Evolutionary conservation across 1,139 yeast species (phyloP).

Genomic region (Suhomyces bolitotheri): DNA sequence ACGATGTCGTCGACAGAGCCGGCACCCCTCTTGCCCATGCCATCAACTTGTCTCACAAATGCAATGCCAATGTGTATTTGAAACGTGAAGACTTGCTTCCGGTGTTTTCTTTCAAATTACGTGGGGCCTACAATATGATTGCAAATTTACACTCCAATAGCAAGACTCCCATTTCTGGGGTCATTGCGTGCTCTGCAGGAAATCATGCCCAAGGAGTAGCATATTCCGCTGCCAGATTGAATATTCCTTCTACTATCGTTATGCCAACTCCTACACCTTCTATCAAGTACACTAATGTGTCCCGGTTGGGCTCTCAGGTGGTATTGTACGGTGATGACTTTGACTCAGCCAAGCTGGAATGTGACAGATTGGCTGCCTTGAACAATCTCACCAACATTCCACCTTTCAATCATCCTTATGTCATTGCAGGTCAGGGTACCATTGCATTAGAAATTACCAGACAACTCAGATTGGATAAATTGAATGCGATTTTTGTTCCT

Average conservation of each 20-base stretch:
- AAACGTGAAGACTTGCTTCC: conserved; percentile 94
- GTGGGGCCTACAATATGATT: conserved; percentile 98
- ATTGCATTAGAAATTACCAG: conserved; percentile 89
- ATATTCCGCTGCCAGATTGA: conserved; percentile 77
- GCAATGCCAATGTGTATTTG: conserved; percentile 69
- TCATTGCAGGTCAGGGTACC: conserved; percentile 99
- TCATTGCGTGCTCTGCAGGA: conserved; percentile 97
- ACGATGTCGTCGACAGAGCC: conserved; percentile 76
- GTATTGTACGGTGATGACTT: conserved; percentile 92
- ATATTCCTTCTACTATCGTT: conserved; percentile 92
- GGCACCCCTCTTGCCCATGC: conserved; percentile 88
- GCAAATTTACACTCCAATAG: conserved; percentile 68
- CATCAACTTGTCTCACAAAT: conserved; percentile 67
- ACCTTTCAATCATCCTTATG: conserved; percentile 96
- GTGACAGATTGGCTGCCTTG: conserved; percentile 65
- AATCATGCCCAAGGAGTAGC: conserved; percentile 99
- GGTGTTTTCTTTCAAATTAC: conserved; percentile 89
- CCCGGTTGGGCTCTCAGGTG: conserved; percentile 90
- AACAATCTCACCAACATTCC: conserved; percentile 87
- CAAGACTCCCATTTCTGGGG: conserved; percentile 75
- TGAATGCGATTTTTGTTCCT: conserved; percentile 86
- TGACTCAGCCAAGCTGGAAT: conserved; percentile 88
- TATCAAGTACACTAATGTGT: conserved; percentile 86
- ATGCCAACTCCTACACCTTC: conserved; percentile 98
- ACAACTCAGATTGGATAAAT: conserved; percentile 74